phyloP scores from a whole-genome alignment of 2,329 filamentous ascomycete species.

The Orbilia ellipsospora region DNA sequence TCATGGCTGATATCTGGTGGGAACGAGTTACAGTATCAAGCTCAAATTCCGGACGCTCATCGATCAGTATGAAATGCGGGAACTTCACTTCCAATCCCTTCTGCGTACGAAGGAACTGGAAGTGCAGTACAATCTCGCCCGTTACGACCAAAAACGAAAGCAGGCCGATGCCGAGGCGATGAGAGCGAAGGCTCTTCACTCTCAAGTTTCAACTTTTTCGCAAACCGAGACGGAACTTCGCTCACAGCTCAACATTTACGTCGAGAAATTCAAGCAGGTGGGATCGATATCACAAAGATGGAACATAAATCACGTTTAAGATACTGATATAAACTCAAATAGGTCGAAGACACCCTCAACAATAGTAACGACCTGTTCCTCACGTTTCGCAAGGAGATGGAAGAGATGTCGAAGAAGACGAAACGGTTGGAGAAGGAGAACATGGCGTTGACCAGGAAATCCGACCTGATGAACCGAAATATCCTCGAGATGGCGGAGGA shows the following conservation, averaged over 20 bases:
- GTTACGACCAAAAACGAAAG: constrained; percentile 90
- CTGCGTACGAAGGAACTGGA: constrained; percentile 96
- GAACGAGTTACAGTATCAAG: constrained; percentile 74
- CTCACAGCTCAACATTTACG: constrained; percentile 96
- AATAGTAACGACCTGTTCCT: constrained; percentile 98
- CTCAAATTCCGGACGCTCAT: constrained; percentile 92
- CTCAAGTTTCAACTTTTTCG: constrained; percentile 92
- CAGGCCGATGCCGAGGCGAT: constrained; percentile 82
- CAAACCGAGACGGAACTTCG: constrained; percentile 94
- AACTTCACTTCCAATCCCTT: constrained; percentile 90
- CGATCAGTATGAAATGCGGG: constrained; percentile 95
- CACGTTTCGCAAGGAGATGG: constrained; percentile 98
- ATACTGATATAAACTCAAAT: constrained; percentile 54
- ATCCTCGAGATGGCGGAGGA: constrained; percentile 98
- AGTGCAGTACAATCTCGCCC: constrained; percentile 88
- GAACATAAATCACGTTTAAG: no score
- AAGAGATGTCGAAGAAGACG: constrained; percentile 99
- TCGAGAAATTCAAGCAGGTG: constrained; percentile 99
- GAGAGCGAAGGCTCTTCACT: constrained; percentile 84
- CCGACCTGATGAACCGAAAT: constrained; percentile 91
- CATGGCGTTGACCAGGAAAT: constrained; percentile 86
- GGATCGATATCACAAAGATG: constrained; percentile 60
- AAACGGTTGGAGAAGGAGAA: constrained; percentile 98
- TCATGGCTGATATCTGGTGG: constrained; percentile 13
- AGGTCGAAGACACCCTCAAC: constrained; percentile 98